Base-by-base conservation (phyloP, 2,329 filamentous ascomycete genomes). In the Pseudogymnoascus sp. region DNA sequence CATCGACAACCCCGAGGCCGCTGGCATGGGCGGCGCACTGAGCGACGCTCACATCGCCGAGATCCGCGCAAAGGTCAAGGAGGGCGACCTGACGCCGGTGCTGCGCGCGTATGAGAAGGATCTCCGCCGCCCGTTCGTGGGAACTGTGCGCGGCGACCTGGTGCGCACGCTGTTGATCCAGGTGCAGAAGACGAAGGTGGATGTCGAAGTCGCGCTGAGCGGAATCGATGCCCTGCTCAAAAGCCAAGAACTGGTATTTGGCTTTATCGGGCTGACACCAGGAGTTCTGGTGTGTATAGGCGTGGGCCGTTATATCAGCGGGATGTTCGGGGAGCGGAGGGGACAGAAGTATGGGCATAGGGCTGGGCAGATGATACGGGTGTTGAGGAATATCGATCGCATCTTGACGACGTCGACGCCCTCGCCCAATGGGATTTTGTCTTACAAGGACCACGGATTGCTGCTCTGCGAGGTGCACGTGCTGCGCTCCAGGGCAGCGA, bases 101-200 rank as follows among this genome's bases (percentile, higher is more conserved):
- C 80, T 99, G 19, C 89, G 83, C 69, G 95, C 93, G 0, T 99
- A 96, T 73, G 95, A 99, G 73, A 87, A 89, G 72, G 93, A 97
- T 69, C 80, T 99, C 44, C 84, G 89, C 61, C 88, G 81, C 56
- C 95, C 95, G 0, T 86, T 99, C 65, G 80, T 87, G 62, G 93
- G 93, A 7, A 90, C 93, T 0, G 77, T 99, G 17, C 84, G 86
- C 31, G 95, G 95, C 10, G 93, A 97, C 70, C 82, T 99, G 29
- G 84, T 97, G 37, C 88, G 93, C 61, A 92, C 93, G 4, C 84
- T 99, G 29, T 81, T 99, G 50, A 97, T 99, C 63, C 95, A 99
- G 73, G 88, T 99, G 38, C 95, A 99, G 72, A 99, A 99, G 81
- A 97, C 95, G 21, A 99, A 99, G 79, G 95, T 99, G 7, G 95